These are phyloP conservation scores for Fusarium praegraminearum DNA, from an alignment of 2,329 filamentous ascomycete species.

Conservation along the genomic window DNA sequence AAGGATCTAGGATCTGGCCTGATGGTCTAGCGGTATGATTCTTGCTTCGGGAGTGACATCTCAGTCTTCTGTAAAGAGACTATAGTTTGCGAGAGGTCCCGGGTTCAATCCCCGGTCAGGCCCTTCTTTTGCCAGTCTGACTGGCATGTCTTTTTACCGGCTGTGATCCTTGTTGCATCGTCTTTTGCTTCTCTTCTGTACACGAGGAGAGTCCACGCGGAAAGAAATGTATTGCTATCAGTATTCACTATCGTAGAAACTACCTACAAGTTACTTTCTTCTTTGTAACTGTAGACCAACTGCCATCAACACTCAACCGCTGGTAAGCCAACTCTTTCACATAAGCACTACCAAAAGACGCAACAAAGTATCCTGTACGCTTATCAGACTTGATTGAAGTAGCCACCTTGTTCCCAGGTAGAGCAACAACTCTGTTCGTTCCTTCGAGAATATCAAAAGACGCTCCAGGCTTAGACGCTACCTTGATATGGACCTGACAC, in stretches of 20 bases:
- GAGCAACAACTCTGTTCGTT: constrained; percentile 31
- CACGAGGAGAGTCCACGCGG: background rate
- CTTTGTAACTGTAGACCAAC: constrained; percentile 26
- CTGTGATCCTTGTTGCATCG: background rate
- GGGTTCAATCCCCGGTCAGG: constrained; percentile 62
- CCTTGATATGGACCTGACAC: background rate
- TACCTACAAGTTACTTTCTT: constrained; percentile 1
- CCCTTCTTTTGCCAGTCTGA: constrained; percentile 42
- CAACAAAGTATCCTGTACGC: constrained; percentile 1
- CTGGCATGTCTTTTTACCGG: background rate
- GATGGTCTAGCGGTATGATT: constrained; percentile 40
- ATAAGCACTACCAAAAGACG: constrained; percentile 1
- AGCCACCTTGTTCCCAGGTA: constrained; percentile 6
- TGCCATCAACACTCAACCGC: constrained; percentile 21
- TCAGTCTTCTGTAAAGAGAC: constrained; percentile 13
- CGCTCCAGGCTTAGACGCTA: constrained; percentile 21
- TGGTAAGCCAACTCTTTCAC: constrained; percentile 32
- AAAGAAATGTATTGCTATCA: too few species aligned
- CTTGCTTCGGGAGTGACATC: constrained; percentile 37
- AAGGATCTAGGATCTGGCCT: constrained; percentile 25
- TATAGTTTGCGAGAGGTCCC: constrained; percentile 58
- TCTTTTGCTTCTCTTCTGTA: background rate
- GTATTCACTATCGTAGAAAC: background rate
- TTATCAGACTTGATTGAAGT: background rate
- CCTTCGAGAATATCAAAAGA: constrained; percentile 35